Evolutionary conservation across 1,284 basidiomycete genomes (phyloP), one percentile per base, ranked within the genome.

Genomic region (Trichosporon coremiiforme): DNA sequence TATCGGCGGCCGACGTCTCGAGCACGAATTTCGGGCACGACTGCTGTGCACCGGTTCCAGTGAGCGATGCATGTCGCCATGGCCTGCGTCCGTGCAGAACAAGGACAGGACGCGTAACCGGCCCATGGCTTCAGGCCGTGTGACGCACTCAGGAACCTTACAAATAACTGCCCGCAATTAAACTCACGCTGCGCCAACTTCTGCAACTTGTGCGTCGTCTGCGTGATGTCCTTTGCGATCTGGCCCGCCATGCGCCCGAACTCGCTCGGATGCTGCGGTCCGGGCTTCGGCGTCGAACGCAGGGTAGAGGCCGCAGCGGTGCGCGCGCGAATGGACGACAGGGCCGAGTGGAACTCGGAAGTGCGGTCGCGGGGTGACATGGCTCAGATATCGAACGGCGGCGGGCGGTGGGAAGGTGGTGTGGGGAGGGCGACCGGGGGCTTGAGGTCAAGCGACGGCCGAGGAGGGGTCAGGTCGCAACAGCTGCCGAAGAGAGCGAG

Each of bases 221-320:
- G 88, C 80, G 91, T 93, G 74, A 99, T 97, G 78, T 99, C 96
- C 81, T 93, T 96, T 73, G 92, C 93, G 79, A 99, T 98, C 70
- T 88, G 87, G 64, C 89, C 89, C 13, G 97, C 95, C 88, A 95
- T 91, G 76, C 89, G 87, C 70, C 95, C 91, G 80, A 99, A 98
- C 80, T 98, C 95, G 80, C 89, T 90, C 55, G 65, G 70, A 15
- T 70, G 63, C 66, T 71, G 66, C 20, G 81, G 66, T 31, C 80
- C 70, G 12, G 76, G 75, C 67, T 79, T 75, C 6, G 75, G 64
- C 57, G 57, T 33, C 6, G 29, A 33, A 31, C 57, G 57, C 57
- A 31, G 57, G 8, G 57, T 60, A 5, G 65, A 64, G 8, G 68
- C 69, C 17, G 75, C 45, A 33, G 78, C 75, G 15, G 79, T 77